Percentiles rank a stretch among this genome's conserved stretches.
Evolutionary conservation across 805 yeast genomes (phyloP).

Genomic region (Candida methanosorbosa): DNA sequence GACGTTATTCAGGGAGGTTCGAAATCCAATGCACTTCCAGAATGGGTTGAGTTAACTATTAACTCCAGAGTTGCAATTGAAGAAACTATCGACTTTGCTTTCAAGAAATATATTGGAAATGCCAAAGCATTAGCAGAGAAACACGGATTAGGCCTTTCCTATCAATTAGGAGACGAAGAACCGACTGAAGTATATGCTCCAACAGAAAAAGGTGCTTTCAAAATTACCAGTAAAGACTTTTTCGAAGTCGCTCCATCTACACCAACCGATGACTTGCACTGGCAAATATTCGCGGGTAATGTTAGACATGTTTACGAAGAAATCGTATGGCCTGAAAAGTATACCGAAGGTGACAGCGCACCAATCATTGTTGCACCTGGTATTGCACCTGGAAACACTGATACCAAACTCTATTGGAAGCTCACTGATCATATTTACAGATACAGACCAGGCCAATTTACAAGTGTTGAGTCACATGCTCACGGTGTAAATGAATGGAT

Average conservation of each 20-base stretch:
- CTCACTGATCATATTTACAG: constrained; percentile 55
- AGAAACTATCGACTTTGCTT: constrained; percentile 25
- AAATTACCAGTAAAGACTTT: constrained; percentile 3
- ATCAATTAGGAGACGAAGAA: constrained; percentile 12
- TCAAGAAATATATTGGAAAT: constrained; percentile 24
- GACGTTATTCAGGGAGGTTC: constrained; percentile 40
- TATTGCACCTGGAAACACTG: constrained; percentile 63
- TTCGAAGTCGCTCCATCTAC: constrained; percentile 48
- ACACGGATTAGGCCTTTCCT: constrained; percentile 25
- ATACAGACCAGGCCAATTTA: constrained; percentile 39
- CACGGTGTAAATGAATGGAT: constrained; percentile 63
- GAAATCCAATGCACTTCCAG: constrained; percentile 44
- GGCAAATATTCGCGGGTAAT: constrained; percentile 36
- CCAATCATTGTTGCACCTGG: constrained; percentile 42
- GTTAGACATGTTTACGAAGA: constrained; percentile 38
- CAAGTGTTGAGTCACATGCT: constrained; percentile 25
- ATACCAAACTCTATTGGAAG: constrained; percentile 58
- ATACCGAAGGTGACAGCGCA: constrained; percentile 1
- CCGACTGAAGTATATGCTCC: constrained; percentile 17
- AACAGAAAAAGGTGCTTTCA: constrained; percentile 11
- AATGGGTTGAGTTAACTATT: constrained; percentile 31
- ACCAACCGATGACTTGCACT: constrained; percentile 32
- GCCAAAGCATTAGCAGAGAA: constrained; percentile 25
- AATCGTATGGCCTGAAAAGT: constrained; percentile 27
- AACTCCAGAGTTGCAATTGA: constrained; percentile 41